Conservation (phyloP, 2,329 filamentous ascomycete species). For the Fusarium cyanostomum region DNA sequence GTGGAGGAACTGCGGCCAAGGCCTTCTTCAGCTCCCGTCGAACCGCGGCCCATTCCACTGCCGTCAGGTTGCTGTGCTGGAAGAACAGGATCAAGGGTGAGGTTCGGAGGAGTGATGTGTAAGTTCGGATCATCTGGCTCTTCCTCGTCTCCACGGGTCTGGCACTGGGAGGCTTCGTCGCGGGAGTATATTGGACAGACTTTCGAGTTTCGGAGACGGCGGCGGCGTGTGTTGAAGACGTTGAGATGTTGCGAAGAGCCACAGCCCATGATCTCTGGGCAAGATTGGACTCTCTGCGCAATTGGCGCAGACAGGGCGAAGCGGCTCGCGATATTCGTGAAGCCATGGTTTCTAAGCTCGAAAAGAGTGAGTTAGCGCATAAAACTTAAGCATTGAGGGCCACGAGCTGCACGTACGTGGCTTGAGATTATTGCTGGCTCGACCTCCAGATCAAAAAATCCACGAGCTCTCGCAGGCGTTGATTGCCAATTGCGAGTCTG, state of each 20-base stretch:
- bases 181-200: conserved; percentile 63
- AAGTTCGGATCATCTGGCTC: conserved; percentile 85
- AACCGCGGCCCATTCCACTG: conserved; percentile 67
- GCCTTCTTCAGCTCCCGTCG: conserved; percentile 56
- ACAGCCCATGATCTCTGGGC: conserved; percentile 32
- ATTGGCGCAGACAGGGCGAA: conserved; percentile 41
- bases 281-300: conserved; percentile 27
- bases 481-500: conserved; percentile 15
- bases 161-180: conserved; percentile 86
- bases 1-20: conserved; percentile 53
- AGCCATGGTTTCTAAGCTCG: conserved; percentile 26
- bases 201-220: conserved; percentile 43
- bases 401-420: conserved; percentile 17
- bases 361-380: not conserved
- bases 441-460: conserved; percentile 35
- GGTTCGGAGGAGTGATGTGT: conserved; percentile 87
- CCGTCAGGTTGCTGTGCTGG: conserved; percentile 74
- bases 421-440: conserved; percentile 15
- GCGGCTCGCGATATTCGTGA: conserved; percentile 35
- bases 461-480: conserved; percentile 11
- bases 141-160: conserved; percentile 88
- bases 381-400: not conserved
- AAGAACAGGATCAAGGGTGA: conserved; percentile 88
- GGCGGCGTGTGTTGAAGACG: conserved; percentile 39
- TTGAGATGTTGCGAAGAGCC: conserved; percentile 42